Percentiles rank a stretch among this genome's conserved stretches.
Conservation (phyloP, 345 rosid species). For the Aurinia saxatilis region DNA sequence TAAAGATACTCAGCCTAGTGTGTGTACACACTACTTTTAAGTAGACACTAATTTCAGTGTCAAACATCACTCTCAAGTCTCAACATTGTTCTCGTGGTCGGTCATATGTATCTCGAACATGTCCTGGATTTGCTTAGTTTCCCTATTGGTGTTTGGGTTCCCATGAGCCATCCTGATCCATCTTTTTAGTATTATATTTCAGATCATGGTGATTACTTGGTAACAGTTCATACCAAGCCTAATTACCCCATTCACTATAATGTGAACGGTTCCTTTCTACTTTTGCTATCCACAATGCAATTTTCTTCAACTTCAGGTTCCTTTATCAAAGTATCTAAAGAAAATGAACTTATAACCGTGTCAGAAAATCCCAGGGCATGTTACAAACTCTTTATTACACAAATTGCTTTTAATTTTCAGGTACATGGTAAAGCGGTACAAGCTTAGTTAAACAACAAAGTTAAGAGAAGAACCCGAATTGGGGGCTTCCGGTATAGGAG, state of each 20-base stretch:
- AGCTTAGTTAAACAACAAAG: background rate
- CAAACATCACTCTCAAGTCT: background rate
- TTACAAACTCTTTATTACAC: background rate
- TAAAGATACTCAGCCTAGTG: no score
- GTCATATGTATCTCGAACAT: no score
- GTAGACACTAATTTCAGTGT: background rate
- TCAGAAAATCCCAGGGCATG: background rate
- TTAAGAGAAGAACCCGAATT: slow-evolving; percentile 2
- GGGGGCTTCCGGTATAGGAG: slow-evolving; percentile 7
- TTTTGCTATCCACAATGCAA: background rate
- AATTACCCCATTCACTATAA: no score
- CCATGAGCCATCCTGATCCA: background rate
- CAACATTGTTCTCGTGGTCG: background rate
- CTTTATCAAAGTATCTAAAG: background rate
- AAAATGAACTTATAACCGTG: slow-evolving; percentile 6
- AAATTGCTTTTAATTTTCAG: slow-evolving; percentile 5
- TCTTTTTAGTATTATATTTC: background rate
- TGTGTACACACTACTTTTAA: no score
- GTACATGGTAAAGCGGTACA: background rate
- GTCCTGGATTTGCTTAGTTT: background rate
- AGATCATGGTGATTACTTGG: no score
- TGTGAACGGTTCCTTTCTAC: background rate
- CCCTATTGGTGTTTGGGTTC: background rate
- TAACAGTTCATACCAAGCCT: no score
- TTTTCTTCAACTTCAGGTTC: background rate